Percentiles rank a stretch among this genome's conserved stretches.
Conservation (phyloP, 2,329 filamentous ascomycete species). For the Achaetomium macrosporum region DNA sequence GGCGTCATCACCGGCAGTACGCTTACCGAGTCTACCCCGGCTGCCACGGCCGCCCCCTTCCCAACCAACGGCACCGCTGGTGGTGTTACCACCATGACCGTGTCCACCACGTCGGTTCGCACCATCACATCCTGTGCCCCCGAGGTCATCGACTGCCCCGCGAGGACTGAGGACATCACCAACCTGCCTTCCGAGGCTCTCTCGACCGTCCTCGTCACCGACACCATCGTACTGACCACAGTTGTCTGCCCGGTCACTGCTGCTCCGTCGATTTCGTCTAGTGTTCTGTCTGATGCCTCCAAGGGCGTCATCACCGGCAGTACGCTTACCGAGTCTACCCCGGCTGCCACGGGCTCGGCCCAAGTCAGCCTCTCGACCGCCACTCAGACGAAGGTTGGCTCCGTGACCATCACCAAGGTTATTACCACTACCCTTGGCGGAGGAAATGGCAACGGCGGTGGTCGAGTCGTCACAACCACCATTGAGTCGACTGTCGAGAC, state of each 20-base stretch:
- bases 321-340: constrained; percentile 36
- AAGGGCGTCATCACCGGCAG: constrained; percentile 32
- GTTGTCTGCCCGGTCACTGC: constrained; percentile 39
- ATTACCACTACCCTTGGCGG: constrained; percentile 26
- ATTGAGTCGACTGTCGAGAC: constrained; percentile 24
- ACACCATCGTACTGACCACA: constrained; percentile 34
- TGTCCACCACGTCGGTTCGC: constrained; percentile 31
- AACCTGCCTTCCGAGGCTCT: constrained; percentile 28
- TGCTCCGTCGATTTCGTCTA: constrained; percentile 34
- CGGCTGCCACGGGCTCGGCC: constrained; percentile 27
- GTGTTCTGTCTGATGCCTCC: constrained; percentile 29
- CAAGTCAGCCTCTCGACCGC: constrained; percentile 11
- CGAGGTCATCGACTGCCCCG: constrained; percentile 38
- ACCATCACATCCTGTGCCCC: constrained; percentile 36
- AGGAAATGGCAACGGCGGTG: constrained; percentile 10
- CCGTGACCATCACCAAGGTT: constrained; percentile 20
- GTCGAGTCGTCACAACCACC: constrained; percentile 24
- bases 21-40: too few species aligned
- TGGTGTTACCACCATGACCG: constrained; percentile 35
- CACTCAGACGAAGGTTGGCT: constrained; percentile 20
- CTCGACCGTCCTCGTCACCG: constrained; percentile 33
- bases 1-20: constrained; percentile 34
- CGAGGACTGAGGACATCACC: constrained; percentile 26
- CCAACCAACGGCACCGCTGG: constrained; percentile 17
- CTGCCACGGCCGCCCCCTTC: constrained; percentile 15